Base-by-base conservation (phyloP, 257 asterid species). In the Linaria vulgaris region DNA sequence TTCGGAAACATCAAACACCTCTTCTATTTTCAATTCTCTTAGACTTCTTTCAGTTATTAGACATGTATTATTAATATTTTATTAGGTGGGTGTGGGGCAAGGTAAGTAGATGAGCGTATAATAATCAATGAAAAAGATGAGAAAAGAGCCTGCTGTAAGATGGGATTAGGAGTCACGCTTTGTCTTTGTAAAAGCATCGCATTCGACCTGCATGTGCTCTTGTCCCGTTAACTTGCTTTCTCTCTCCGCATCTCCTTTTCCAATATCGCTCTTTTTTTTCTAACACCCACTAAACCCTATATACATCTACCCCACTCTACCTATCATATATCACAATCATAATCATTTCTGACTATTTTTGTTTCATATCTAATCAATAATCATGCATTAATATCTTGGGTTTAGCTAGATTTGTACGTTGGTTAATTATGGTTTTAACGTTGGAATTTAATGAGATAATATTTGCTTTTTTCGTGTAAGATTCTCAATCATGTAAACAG, bases 201-300 rank as follows among this genome's bases (percentile, higher is more conserved):
- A 85, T 85, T 88, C 82, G 88, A 84, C 62, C 63, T 54, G 50
- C 89, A 85, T 82, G 87, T 80, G 84, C 82, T 43, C 67, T 67
- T 82, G 85, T 85, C 81, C 52, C 71, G 21, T 53, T 59, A 68
- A 66, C 19, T 78, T 74, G 79, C 88, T 80, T 76, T 78, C 64
- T 43, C 64, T 55, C 48, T 30, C 76, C 73, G 85, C 84, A 72
- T 59, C 57, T 50, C 51, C 55, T 51, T 57, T 24, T 49, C 56
- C 6, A 34, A 34, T 30, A 4, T 34, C 41, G 6, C 41, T 34
- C 41, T 34, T 11, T 34, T 27, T 27, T 27, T 27, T 27, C 34
- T 27, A 27, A 27, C 34, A 2, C n/a, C 34, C 34, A 27, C 34
- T 27, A 27, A 4, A 4, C 41, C 9, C 41, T 34, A 34, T 11